Base-by-base conservation (phyloP, 148 eudicot species). In the Mesembryanthemum crystallinum region DNA sequence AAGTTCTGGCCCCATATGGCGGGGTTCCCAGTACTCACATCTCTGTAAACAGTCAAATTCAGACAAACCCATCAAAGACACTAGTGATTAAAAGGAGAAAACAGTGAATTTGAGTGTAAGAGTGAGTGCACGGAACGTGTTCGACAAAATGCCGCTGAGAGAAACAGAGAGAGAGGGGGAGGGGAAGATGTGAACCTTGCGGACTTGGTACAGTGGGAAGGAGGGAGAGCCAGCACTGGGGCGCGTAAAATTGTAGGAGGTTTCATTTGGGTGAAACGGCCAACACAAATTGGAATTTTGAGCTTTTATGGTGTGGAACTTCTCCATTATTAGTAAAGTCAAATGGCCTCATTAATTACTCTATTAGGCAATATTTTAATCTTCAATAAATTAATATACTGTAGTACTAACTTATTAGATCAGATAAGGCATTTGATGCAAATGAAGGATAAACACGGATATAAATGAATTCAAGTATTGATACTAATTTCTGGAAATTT, bases 1-100 rank as follows among this genome's bases (percentile, higher is more conserved):
- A 94, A 77, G 68, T 86, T 91, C 24, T 81, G 86, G 35, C 93
- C 89, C 63, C 73, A 84, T 43, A 94, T 91, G 15, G 95, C 90
- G 15, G 80, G 80, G 58, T 83, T 80, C 33, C 75, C 82, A 73
- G 65, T 61, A 76, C 47, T 72, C 7, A 23, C 54, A 29, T 54
- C 17, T 39, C 84, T 81, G 73, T n/a, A 73, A 59, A 42, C 11
- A 61, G 30, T 25, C 55, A 18, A 42, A 60, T 39, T 24, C 12
- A 35, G 29, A 33, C 33, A 76, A n/a, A 35, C 66, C 60, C 67
- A 64, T 49, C 9, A 54, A 4, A 64, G 18, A 64, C 37, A 32
- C 17, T 35, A 55, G 49, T 61, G 67, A 0, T 20, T 20, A 57
- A 13, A 45, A 60, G 29, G 27, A 24, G 5, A 27, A 71, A 64